Base-by-base conservation (phyloP, 768 basidiomycete genomes). In the Serendipita sp. region DNA sequence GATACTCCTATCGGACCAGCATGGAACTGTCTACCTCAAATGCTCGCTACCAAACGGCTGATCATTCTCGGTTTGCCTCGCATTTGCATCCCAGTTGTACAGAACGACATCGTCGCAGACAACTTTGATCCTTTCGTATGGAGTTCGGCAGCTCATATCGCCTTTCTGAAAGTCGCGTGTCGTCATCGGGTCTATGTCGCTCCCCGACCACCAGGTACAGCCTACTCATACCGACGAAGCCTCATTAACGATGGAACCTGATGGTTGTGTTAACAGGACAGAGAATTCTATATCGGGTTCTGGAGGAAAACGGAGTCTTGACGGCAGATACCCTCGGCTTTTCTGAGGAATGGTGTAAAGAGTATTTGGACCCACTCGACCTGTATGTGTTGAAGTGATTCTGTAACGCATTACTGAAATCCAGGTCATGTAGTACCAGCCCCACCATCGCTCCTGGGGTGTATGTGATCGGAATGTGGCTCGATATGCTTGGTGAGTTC, bases 31-130 rank as follows among this genome's bases (percentile, higher is more conserved):
- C 30, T 60, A 34, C 56, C 56, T 28, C 56, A 60, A 60, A 60
- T 60, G 56, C 56, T 60, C 56, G 56, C 56, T 4, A 60, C 56
- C 4, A 60, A 60, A 18, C 56, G 56, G 11, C 56, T 60, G 23
- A n/a, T 34, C n/a, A 38, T 60, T 36, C n/a, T n/a, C 18, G 56
- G 56, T n/a, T 11, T 60, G 4, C 56, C 56, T 60, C 56, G 56
- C 8, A 16, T n/a, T 8, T 60, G 56, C 56, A 32, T 60, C 8
- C 56, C 56, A 11, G n/a, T 60, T 60, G 56, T 60, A 8, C 18
- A 38, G 35, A 38, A 60, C 18, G 56, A 60, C 30, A 35, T 34
- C 8, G 56, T 60, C 28, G 56, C n/a, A 11, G 56, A 32, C 0
- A 60, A 60, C 56, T 60, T 23, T 32, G 56, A 60, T 38, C 56